Conservation (phyloP, 768 basidiomycete genomes). For the Lentinula edodes region DNA sequence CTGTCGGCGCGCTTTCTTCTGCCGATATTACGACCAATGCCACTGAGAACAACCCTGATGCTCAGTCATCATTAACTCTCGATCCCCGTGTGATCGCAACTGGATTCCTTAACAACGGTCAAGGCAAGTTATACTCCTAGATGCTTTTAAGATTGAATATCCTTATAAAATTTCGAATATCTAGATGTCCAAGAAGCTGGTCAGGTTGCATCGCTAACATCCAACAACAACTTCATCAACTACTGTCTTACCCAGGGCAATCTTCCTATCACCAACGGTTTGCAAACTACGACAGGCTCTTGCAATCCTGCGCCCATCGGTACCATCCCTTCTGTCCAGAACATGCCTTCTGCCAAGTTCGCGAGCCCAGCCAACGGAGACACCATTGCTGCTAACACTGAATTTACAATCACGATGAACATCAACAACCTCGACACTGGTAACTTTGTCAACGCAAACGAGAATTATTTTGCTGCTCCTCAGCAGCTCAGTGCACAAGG, state of each 20-base stretch:
- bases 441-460: conserved; percentile 41
- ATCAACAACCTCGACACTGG: conserved; percentile 44
- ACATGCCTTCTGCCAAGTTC: conserved; percentile 56
- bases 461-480: conserved; percentile 47
- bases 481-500: conserved; percentile 49
- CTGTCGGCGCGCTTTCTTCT: conserved; percentile 11
- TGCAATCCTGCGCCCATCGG: conserved; percentile 58
- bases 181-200: conserved; percentile 30
- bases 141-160: conserved; percentile 18
- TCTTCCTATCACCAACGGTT: conserved; percentile 31
- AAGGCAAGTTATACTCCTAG: conserved; percentile 8
- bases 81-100: conserved; percentile 44
- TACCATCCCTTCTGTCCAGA: conserved; percentile 39
- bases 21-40: conserved; percentile 3
- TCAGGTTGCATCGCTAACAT: conserved; percentile 52
- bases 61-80: conserved; percentile 39
- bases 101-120: conserved; percentile 54
- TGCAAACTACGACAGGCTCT: conserved; percentile 33
- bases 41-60: conserved; percentile 24
- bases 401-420: conserved; percentile 49
- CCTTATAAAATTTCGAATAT: neutral
- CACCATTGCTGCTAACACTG: conserved; percentile 34
- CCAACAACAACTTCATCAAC: conserved; percentile 74
- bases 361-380: conserved; percentile 37
- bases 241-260: conserved; percentile 44